These are phyloP conservation scores for Heritiera littoralis DNA, from an alignment of 345 rosid genomes.

Conservation along the genomic window DNA sequence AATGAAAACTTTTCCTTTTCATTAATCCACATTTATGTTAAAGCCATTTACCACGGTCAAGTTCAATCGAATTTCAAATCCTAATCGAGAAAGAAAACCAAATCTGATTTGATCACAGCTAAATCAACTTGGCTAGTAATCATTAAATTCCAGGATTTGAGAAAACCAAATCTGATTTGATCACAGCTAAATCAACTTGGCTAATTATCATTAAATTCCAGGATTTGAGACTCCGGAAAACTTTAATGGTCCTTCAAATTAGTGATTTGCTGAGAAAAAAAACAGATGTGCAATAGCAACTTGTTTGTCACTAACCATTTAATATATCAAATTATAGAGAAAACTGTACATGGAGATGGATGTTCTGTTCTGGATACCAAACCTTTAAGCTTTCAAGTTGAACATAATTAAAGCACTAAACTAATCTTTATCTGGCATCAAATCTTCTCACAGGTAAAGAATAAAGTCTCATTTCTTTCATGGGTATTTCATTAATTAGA, in stretches of 20 bases:
- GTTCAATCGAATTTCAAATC: not conserved
- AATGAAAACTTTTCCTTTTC: not conserved
- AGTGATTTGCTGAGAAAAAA: not conserved
- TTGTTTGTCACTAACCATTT: slow-evolving; percentile 5
- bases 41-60: slow-evolving; percentile 1
- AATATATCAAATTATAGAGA: slow-evolving; percentile 3
- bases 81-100: not conserved
- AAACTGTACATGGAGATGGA: not conserved
- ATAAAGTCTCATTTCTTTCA: not conserved
- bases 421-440: slow-evolving; percentile 22
- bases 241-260: not conserved
- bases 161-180: too few species aligned
- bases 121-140: slow-evolving; percentile 12
- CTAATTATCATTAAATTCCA: not conserved
- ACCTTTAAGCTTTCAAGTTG: slow-evolving; percentile 27
- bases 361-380: slow-evolving; percentile 10
- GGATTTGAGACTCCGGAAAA: not conserved
- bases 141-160: not conserved
- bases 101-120: slow-evolving; percentile 1
- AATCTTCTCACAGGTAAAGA: slow-evolving; percentile 19
- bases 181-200: slow-evolving; percentile 10
- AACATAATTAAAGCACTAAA: slow-evolving; percentile 25
- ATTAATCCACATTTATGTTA: not conserved
- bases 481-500: not conserved
- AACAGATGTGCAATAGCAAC: not conserved